Conservation (phyloP, 2,329 filamentous ascomycete species). For the Colletotrichum chlorophyti region DNA sequence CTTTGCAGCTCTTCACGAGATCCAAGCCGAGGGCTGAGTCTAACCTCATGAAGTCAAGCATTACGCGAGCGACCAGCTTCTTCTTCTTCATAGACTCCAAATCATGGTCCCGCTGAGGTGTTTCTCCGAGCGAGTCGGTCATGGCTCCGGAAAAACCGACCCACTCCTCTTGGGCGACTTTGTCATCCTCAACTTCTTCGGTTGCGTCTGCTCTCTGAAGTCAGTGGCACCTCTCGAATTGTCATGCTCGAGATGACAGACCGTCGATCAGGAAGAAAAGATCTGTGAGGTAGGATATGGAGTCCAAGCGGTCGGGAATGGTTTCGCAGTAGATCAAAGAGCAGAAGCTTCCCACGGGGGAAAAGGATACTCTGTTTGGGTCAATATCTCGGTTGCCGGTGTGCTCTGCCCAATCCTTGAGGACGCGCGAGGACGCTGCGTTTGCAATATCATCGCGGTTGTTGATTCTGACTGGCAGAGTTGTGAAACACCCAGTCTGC, state of each 20-base stretch:
- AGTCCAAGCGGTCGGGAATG: not conserved
- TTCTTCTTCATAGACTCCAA: not conserved
- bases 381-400: not conserved
- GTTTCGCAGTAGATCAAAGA: constrained; percentile 2
- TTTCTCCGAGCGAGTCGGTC: not conserved
- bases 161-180: constrained; percentile 1
- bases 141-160: not conserved
- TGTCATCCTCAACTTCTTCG: constrained; percentile 2
- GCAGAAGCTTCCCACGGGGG: not conserved
- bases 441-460: not conserved
- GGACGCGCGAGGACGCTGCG: not conserved
- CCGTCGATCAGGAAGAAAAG: not conserved
- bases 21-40: not conserved
- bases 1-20: constrained; percentile 1
- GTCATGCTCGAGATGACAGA: not conserved
- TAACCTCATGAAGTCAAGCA: not conserved
- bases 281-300: not conserved
- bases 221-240: not conserved
- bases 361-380: not conserved
- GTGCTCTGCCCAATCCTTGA: not conserved
- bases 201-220: not conserved
- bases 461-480: not conserved
- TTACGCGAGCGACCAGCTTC: not conserved
- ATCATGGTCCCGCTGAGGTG: not conserved
- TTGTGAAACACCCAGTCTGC: not conserved